Evolutionary conservation across 352 stramenopile genomes (phyloP), one percentile per base, ranked within the genome.

Genomic region (Pythium aphanidermatum): DNA sequence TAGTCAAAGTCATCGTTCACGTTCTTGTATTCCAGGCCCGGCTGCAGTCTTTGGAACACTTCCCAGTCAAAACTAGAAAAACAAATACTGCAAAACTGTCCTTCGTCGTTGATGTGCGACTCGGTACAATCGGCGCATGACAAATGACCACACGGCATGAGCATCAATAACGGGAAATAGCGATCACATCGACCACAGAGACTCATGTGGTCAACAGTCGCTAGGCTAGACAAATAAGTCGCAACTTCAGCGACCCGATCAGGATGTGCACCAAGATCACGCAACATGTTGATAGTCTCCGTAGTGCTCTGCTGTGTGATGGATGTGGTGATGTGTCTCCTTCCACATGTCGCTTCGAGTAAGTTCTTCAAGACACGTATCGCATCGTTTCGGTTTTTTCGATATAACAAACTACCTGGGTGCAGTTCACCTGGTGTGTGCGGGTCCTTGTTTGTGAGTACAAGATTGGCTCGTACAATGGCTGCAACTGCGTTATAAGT

Each of bases 121-220:
- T 96, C 78, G 4, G 96, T 67, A 46, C 94, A 98, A 52, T 98
- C 92, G 1, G 89, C 83, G 54, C 94, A 98, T 33, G 94, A 74
- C 13, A 98, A 55, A 60, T 95, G 70, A 2, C 86, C 88, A 58
- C 94, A 98, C 12, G 91, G 89, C 11, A 97, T 68, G 12, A 98
- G 62, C 67, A 97, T 88, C 0, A 97, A 64, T 30, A 93, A 65
- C 42, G 92, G 82, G 4, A 97, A 51, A 23, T 88, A 54, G 2
- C 93, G 65, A 9, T 59, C 69, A 57, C 94, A 98, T n/a, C 63
- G 63, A 16, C 66, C 65, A 63, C 94, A 98, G 12, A 65, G n/a
- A 7, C 63, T 89, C 19, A 65, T 46, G 14, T 74, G 39, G 5
- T 66, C 69, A 31, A 54, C 59, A 2, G 68, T 46, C 19, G 67